These are phyloP conservation scores for Neurospora sp. DNA, from an alignment of 495 filamentous ascomycete genomes.

Conservation along the genomic window DNA sequence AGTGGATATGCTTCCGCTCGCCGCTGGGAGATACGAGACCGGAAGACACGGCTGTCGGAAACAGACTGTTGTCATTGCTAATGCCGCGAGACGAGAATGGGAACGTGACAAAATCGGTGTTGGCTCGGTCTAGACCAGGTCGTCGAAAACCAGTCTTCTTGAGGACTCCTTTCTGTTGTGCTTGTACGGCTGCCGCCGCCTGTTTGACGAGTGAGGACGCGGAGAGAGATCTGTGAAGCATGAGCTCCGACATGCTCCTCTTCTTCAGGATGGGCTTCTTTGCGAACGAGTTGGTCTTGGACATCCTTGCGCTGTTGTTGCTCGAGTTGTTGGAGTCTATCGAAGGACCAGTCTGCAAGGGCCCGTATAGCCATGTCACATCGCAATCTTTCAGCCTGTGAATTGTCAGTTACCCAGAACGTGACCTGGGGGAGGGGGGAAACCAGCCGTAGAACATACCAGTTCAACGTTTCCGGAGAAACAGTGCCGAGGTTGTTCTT, in stretches of 20 bases:
- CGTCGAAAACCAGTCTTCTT: slow-evolving; percentile 28
- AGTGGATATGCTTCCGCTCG: slow-evolving; percentile 82
- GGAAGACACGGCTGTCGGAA: slow-evolving; percentile 50
- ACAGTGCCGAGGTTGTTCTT: slow-evolving; percentile 79
- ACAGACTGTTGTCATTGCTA: slow-evolving; percentile 46
- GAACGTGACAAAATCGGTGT: slow-evolving; percentile 57
- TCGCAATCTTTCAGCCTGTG: slow-evolving; percentile 91
- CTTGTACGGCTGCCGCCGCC: slow-evolving; percentile 83
- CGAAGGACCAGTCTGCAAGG: slow-evolving; percentile 59
- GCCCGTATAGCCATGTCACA: slow-evolving; percentile 96
- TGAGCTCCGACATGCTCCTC: slow-evolving; percentile 88
- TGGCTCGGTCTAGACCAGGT: slow-evolving; percentile 41
- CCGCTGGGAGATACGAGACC: slow-evolving; percentile 55
- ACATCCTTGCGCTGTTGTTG: slow-evolving; percentile 43
- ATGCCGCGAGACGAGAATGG: slow-evolving; percentile 45
- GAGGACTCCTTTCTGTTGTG: slow-evolving; percentile 60
- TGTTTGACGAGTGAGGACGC: slow-evolving; percentile 88
- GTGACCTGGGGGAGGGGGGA: neutral
- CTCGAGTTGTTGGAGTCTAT: slow-evolving; percentile 43
- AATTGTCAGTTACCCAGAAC: slow-evolving; percentile 4
- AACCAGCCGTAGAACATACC: slow-evolving; percentile 42
- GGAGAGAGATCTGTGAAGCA: slow-evolving; percentile 84
- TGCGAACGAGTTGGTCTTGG: slow-evolving; percentile 71
- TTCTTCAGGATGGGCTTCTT: slow-evolving; percentile 96
- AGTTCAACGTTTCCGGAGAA: slow-evolving; percentile 81